Evolutionary conservation across 1,139 yeast species (phyloP), one percentile per base, ranked within the genome.

Genomic region (Sugiyamaella castrensis): DNA sequence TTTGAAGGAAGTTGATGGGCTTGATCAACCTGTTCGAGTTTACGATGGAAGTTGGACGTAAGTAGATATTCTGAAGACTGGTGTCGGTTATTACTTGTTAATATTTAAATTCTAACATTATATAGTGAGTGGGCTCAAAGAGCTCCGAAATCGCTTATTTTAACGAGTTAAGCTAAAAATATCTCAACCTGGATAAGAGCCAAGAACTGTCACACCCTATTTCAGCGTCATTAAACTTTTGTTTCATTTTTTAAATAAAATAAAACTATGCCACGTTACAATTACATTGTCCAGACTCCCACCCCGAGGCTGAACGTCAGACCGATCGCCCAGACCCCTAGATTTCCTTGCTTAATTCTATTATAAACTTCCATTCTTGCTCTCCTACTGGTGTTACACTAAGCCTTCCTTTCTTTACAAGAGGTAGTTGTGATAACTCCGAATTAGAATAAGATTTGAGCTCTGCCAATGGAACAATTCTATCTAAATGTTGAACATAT

Each of bases 41-140:
- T 92, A 91, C 61, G 98, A 92, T 62, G 98, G 98, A 4, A 83
- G 94, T 47, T 92, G 98, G 98, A 86, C 96, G 51, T 48, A 44
- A 48, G 51, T 48, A 26, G 13, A 12, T 19, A 19, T 19, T 19
- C 24, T 19, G 24, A 19, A 5, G 3, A 5, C 6, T 4, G 9
- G 16, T n/a, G 3, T 19, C 3, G 24, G 24, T 19, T 5, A 19
- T 19, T 19, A 19, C 5, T 19, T 3, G 24, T 19, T 19, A 5
- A 19, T 5, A 19, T 5, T 19, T 3, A 19, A 19, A 19, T 19
- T 19, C 24, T 37, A 41, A 37, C 47, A 69, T 71, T n/a, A 29
- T 8, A 19, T 36, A 47, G 62, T 27, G 75, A 71, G 51, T 71
- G 73, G 72, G 73, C 72, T 7, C 65, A 60, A 56, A 54, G 73